Conservation (phyloP, 106 monocot species). For the Dendrobium officinale region DNA sequence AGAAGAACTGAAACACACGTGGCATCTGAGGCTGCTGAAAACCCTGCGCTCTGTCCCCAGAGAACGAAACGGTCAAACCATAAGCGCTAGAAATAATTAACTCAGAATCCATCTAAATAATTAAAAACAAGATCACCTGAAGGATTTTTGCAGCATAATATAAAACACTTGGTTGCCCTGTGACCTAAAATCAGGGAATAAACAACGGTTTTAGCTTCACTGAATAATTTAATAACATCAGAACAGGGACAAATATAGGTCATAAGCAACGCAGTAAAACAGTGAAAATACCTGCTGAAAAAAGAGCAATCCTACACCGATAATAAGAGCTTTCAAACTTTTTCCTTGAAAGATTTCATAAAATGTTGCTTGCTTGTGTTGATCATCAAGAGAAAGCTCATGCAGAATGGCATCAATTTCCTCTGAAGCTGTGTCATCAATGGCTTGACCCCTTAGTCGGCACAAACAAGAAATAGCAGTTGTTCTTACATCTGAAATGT, state of each 20-base stretch:
- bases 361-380: conserved; percentile 42
- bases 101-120: background rate
- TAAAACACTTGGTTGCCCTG: conserved; percentile 95
- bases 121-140: conserved; percentile 38
- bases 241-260: background rate
- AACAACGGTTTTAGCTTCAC: conserved; percentile 10
- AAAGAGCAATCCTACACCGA: conserved; percentile 87
- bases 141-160: conserved; percentile 98
- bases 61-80: background rate
- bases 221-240: background rate
- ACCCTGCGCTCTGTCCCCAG: conserved; percentile 79
- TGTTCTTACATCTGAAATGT: conserved; percentile 42
- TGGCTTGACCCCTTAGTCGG: conserved; percentile 53
- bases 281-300: conserved; percentile 80
- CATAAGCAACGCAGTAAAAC: background rate
- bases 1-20: conserved; percentile 86
- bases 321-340: conserved; percentile 81
- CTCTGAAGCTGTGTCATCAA: conserved; percentile 33
- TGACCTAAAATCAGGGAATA: conserved; percentile 40
- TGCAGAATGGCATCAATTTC: conserved; percentile 63
- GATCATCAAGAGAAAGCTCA: conserved; percentile 52
- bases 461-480: conserved; percentile 60
- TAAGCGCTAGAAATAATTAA: background rate
- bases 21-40: conserved; percentile 93
- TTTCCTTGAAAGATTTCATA: conserved; percentile 85